phyloP scores from a whole-genome alignment of 2,329 filamentous ascomycete genomes.

The Huntiella moniliformis region DNA sequence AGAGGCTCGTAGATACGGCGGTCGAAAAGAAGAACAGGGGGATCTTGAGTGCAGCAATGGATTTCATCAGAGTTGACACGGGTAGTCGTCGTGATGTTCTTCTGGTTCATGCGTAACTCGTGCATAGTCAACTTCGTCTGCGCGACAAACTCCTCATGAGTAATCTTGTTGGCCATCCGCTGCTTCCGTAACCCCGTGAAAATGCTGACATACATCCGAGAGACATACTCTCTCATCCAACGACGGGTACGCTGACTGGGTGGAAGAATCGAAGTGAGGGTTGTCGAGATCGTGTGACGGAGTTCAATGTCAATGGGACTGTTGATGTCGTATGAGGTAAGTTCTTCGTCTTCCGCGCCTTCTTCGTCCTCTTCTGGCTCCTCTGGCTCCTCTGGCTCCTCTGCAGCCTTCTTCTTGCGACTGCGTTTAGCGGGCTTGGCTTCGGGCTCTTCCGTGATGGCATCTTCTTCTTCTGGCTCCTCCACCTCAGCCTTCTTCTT shows the following conservation, averaged over 20 bases:
- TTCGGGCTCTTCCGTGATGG: neutral
- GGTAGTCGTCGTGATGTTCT: conserved; percentile 21
- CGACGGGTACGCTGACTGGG: neutral
- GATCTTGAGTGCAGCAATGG: conserved; percentile 28
- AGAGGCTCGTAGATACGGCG: conserved; percentile 53
- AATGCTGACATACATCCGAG: conserved; percentile 2
- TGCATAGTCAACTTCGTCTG: conserved; percentile 18
- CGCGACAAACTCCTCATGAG: conserved; percentile 15
- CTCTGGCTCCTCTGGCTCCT: too few species aligned
- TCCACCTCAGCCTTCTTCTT: neutral
- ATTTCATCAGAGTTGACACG: conserved; percentile 31
- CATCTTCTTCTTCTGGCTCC: neutral
- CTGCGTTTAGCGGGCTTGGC: neutral
- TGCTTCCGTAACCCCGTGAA: conserved; percentile 1
- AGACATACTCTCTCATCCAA: neutral
- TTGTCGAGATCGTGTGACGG: neutral
- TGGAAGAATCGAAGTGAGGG: neutral
- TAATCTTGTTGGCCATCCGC: conserved; percentile 11
- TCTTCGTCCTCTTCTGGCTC: neutral
- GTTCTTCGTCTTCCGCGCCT: neutral
- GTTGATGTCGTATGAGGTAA: neutral
- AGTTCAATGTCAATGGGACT: neutral
- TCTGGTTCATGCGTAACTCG: conserved; percentile 18
- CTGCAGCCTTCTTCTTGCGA: neutral
- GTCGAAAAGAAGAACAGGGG: conserved; percentile 47